A percentile compares a stretch with the other conserved stretches of the same genome.
phyloP scores from a whole-genome alignment of 768 basidiomycete species.

The Boletus subcaerulescens region DNA sequence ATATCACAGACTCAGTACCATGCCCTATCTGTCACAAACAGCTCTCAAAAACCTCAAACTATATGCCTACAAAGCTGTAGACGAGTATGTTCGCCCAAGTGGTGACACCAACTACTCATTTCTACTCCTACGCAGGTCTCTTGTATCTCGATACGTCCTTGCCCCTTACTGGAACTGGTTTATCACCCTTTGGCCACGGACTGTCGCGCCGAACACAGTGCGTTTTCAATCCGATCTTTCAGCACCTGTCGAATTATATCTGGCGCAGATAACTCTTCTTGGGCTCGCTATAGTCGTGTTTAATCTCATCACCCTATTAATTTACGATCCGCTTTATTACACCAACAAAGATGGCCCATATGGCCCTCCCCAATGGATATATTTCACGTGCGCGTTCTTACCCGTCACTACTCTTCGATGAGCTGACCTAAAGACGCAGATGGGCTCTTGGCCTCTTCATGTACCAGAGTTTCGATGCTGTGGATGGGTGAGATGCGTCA shows the following conservation, averaged over 20 bases:
- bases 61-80: constrained; percentile 78
- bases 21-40: constrained; percentile 63
- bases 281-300: constrained; percentile 78
- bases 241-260: neutral
- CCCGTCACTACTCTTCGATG: neutral
- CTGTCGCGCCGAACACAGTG: constrained; percentile 87
- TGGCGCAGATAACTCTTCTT: constrained; percentile 78
- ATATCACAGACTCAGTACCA: constrained; percentile 21
- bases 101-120: neutral
- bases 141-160: constrained; percentile 72
- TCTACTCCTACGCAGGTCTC: constrained; percentile 48
- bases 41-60: constrained; percentile 71
- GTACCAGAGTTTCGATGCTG: constrained; percentile 88
- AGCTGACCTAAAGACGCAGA: constrained; percentile 36
- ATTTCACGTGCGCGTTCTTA: constrained; percentile 66
- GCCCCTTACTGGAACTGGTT: constrained; percentile 91
- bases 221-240: constrained; percentile 24
- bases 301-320: constrained; percentile 81
- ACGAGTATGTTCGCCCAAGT: constrained; percentile 49
- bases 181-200: constrained; percentile 81
- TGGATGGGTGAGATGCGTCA: constrained; percentile 67
- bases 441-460: constrained; percentile 88
- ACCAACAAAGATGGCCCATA: constrained; percentile 59
- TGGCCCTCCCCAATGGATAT: constrained; percentile 82
- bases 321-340: constrained; percentile 79